These are phyloP conservation scores for Beverwykella pulmonaria DNA, from an alignment of 495 filamentous ascomycete genomes.

Conservation along the genomic window DNA sequence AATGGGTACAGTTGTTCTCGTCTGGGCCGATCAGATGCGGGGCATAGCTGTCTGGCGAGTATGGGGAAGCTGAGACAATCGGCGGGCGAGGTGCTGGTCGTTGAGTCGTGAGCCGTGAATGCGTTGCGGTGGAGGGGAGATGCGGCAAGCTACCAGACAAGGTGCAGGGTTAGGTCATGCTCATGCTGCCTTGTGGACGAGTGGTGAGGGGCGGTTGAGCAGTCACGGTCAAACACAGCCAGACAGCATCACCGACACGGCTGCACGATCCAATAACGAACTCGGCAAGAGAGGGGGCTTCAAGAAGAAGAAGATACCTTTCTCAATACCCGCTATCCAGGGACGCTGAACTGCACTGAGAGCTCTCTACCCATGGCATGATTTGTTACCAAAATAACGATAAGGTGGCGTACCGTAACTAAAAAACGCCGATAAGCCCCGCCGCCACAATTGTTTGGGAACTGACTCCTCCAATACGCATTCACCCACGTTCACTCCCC, in stretches of 20 bases:
- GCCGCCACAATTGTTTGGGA: neutral
- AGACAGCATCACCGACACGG: neutral
- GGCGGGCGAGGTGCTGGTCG: neutral
- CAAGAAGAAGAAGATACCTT: too few relatives aligned
- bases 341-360: too few relatives aligned
- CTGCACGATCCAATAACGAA: too few relatives aligned
- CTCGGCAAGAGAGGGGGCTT: too few relatives aligned
- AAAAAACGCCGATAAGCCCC: neutral
- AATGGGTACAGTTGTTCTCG: neutral
- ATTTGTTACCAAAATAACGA: conserved; percentile 11
- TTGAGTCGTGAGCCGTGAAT: neutral
- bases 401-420: conserved; percentile 1
- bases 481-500: neutral
- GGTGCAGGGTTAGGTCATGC: conserved; percentile 29
- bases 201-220: neutral
- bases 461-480: neutral
- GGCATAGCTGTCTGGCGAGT: neutral
- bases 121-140: conserved; percentile 3
- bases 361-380: too few relatives aligned
- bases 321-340: neutral
- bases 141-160: conserved; percentile 20
- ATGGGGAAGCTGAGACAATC: neutral
- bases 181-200: neutral
- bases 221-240: neutral
- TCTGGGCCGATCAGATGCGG: neutral